phyloP scores from a whole-genome alignment of 2,329 filamentous ascomycete genomes.

The Westerdykella aurantiaca region DNA sequence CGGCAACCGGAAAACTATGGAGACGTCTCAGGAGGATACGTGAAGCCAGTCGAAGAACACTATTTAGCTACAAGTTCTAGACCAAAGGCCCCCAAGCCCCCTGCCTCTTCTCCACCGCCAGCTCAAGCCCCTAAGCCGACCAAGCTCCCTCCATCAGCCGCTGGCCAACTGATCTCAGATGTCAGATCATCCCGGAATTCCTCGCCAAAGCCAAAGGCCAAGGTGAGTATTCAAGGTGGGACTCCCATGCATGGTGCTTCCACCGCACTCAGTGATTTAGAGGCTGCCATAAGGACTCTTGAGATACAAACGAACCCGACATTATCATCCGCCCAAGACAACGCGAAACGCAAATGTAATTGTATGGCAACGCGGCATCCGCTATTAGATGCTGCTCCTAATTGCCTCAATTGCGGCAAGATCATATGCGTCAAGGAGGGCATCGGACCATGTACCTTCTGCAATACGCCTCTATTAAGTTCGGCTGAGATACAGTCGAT shows the following conservation, averaged over 20 bases:
- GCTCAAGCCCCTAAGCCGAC: conserved; percentile 46
- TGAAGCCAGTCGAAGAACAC: conserved; percentile 67
- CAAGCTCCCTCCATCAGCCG: conserved; percentile 60
- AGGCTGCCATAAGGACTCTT: conserved; percentile 77
- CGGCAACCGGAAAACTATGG: conserved; percentile 54
- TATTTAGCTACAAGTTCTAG: conserved; percentile 55
- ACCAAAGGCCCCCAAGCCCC: conserved; percentile 37
- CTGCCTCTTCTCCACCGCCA: conserved; percentile 40
- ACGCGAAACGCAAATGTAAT: conserved; percentile 64
- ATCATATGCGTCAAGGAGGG: conserved; percentile 94
- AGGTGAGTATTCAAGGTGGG: conserved; percentile 68
- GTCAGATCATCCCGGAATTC: conserved; percentile 51
- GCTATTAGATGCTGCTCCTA: conserved; percentile 83
- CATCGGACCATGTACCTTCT: conserved; percentile 89
- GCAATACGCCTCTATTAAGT: conserved; percentile 66
- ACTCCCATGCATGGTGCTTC: conserved; percentile 77
- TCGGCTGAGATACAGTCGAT: conserved; percentile 74
- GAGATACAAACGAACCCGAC: conserved; percentile 89
- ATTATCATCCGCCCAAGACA: conserved; percentile 49
- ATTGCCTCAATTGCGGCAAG: conserved; percentile 88
- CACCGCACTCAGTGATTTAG: conserved; percentile 61
- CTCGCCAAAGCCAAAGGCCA: conserved; percentile 51
- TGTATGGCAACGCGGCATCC: conserved; percentile 87
- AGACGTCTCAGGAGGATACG: conserved; percentile 63
- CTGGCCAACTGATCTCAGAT: conserved; percentile 80